A percentile compares a stretch with the other conserved stretches of the same genome.
These are phyloP conservation scores for Phytomonas francai DNA, from an alignment of 208 protist species.

Conservation along the genomic window DNA sequence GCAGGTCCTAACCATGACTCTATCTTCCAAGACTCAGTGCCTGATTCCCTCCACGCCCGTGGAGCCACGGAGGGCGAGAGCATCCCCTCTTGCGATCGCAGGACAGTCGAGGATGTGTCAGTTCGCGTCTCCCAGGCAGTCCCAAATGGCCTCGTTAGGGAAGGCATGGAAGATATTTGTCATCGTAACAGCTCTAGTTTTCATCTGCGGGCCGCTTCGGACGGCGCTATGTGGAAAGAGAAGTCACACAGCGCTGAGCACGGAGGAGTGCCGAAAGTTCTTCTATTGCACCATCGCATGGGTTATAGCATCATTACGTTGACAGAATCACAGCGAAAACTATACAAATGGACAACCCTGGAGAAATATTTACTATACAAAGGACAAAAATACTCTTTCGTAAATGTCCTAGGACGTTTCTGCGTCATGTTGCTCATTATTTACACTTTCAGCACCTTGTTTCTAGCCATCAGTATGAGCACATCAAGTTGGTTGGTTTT, in stretches of 20 bases:
- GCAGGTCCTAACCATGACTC: not conserved
- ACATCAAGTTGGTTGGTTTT: conserved; percentile 49
- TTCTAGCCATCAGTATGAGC: conserved; percentile 33
- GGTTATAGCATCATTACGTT: conserved; percentile 36
- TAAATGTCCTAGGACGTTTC: conserved; percentile 63
- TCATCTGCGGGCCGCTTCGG: not conserved
- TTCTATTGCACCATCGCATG: conserved; percentile 49
- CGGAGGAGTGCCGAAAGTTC: not conserved
- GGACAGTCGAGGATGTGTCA: not conserved
- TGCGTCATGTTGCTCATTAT: conserved; percentile 33
- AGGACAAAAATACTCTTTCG: conserved; percentile 67
- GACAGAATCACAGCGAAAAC: conserved; percentile 16
- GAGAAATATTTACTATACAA: conserved; percentile 68
- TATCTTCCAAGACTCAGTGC: not conserved
- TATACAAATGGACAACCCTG: conserved; percentile 22
- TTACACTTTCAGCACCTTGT: conserved; percentile 36
- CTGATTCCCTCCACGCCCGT: too few species aligned
- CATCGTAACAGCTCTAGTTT: not conserved
- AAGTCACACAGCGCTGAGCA: not conserved
- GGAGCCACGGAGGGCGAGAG: not conserved
- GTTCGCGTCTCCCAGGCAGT: not conserved
- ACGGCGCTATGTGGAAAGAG: not conserved
- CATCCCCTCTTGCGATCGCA: not conserved
- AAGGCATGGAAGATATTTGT: not conserved
- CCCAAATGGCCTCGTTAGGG: not conserved